Evolutionary conservation across 306 rosid species (phyloP), one percentile per base, ranked within the genome.

Genomic region (Prunus campanulata): DNA sequence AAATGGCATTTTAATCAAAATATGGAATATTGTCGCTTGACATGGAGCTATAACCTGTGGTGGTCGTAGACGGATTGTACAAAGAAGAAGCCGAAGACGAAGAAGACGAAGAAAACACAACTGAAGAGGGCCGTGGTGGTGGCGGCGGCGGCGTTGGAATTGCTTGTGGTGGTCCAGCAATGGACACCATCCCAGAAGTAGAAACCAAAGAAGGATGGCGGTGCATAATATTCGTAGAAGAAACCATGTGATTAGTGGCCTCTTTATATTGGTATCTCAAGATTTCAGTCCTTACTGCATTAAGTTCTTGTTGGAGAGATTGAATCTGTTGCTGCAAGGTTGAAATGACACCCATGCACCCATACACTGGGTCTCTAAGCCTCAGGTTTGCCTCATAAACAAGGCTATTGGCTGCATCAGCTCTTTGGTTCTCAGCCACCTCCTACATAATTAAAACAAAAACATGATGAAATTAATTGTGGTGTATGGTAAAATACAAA

Each of bases 271-370:
- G 89, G 80, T 84, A 83, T 75, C 81, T 90, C 50, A 88, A 71
- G 22, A 94, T 77, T 86, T 90, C 91, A 50, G 80, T 48, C 74
- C 91, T 87, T 11, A 87, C 66, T 47, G 88, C 86, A 59, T 86
- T 77, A n/a, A 94, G 68, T 64, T 87, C 91, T 6, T 75, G 80
- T 81, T 89, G 93, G 68, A 94, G 77, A 12, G 91, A 59, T 76
- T 90, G 98, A 70, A 85, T 77, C 79, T 94, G 93, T 61, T 87
- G 93, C 71, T 94, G 98, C 84, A 94, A 76, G 39, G 93, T 72
- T 76, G 91, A 94, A 48, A 94, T 90, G 74, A 91, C 89, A 46
- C 98, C 98, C 98, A 90, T 87, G 90, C 94, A 86, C 44, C 98
- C 98, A 75, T 91, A 90, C 0, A 94, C 90, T 2, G 98, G 98